Evolutionary conservation across 2,329 filamentous ascomycete species (phyloP).

Genomic region (Colletotrichum musae): DNA sequence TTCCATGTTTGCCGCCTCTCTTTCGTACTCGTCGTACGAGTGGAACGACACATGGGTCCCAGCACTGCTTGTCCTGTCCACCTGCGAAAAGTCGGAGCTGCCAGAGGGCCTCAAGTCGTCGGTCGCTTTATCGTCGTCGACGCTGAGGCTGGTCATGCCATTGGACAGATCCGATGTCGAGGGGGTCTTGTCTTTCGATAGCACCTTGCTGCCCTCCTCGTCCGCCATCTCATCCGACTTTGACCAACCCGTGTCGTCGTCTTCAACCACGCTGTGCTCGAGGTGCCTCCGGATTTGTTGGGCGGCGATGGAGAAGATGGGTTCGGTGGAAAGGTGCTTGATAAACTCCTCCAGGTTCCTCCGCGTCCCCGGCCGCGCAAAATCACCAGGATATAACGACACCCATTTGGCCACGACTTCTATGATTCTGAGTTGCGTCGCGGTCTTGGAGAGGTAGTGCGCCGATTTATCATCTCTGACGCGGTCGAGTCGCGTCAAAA

Average conservation of each 20-base stretch:
- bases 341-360: slow-evolving; percentile 83
- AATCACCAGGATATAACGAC: slow-evolving; percentile 90
- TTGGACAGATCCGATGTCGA: slow-evolving; percentile 55
- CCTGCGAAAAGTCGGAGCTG: slow-evolving; percentile 60
- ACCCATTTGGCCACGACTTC: slow-evolving; percentile 92
- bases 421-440: slow-evolving; percentile 86
- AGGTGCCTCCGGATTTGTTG: slow-evolving; percentile 88
- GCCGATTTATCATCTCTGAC: slow-evolving; percentile 76
- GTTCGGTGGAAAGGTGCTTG: slow-evolving; percentile 78
- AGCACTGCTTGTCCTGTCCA: slow-evolving; percentile 55
- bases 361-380: slow-evolving; percentile 83
- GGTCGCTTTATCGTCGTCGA: slow-evolving; percentile 60
- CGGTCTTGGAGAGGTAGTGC: slow-evolving; percentile 82
- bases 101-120: slow-evolving; percentile 59
- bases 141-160: slow-evolving; percentile 63
- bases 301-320: slow-evolving; percentile 87
- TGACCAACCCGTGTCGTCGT: slow-evolving; percentile 96
- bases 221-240: slow-evolving; percentile 75
- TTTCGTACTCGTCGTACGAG: slow-evolving; percentile 84
- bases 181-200: slow-evolving; percentile 48
- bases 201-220: slow-evolving; percentile 51
- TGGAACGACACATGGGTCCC: slow-evolving; percentile 70
- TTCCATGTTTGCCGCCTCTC: slow-evolving; percentile 80
- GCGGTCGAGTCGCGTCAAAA: slow-evolving; percentile 82
- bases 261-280: slow-evolving; percentile 79